Conservation (phyloP, 306 rosid species). For the Vicia villosa region DNA sequence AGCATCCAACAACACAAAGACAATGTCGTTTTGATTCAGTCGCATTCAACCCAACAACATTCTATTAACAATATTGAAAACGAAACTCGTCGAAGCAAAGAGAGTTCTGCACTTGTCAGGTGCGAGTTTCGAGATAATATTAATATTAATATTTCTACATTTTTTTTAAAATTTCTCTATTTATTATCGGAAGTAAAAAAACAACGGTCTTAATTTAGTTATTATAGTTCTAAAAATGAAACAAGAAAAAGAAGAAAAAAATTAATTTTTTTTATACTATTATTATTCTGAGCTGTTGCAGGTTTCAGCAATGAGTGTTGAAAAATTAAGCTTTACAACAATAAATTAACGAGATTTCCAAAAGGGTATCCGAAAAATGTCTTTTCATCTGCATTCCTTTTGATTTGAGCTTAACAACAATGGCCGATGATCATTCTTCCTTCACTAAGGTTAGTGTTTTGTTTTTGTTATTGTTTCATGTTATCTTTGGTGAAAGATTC, state of each 20-base stretch:
- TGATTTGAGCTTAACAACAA: constrained; percentile 64
- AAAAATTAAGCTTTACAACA: constrained; percentile 38
- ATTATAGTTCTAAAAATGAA: not conserved
- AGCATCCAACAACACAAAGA: not conserved
- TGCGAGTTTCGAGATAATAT: not conserved
- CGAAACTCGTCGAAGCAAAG: not conserved
- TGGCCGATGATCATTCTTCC: constrained; percentile 83
- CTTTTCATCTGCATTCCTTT: constrained; percentile 59
- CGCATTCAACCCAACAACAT: not conserved
- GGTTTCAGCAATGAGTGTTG: constrained; percentile 46
- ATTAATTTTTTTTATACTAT: constrained; percentile 1
- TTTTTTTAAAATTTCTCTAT: not conserved
- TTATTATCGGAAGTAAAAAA: not conserved
- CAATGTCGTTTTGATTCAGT: not conserved
- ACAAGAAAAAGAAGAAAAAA: not conserved
- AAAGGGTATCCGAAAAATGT: constrained; percentile 56
- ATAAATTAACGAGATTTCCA: constrained; percentile 9
- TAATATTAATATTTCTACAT: no score
- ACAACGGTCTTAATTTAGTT: not conserved
- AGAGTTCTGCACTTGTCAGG: not conserved
- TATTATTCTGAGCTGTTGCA: not conserved
- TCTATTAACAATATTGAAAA: not conserved
- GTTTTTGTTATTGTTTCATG: not conserved
- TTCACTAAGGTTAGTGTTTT: constrained; percentile 66
- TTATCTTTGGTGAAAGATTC: constrained; percentile 37